A percentile compares a stretch with the other conserved stretches of the same genome.
These are phyloP conservation scores for Testicularia cyperi DNA, from an alignment of 1,284 basidiomycete species.

Conservation along the genomic window DNA sequence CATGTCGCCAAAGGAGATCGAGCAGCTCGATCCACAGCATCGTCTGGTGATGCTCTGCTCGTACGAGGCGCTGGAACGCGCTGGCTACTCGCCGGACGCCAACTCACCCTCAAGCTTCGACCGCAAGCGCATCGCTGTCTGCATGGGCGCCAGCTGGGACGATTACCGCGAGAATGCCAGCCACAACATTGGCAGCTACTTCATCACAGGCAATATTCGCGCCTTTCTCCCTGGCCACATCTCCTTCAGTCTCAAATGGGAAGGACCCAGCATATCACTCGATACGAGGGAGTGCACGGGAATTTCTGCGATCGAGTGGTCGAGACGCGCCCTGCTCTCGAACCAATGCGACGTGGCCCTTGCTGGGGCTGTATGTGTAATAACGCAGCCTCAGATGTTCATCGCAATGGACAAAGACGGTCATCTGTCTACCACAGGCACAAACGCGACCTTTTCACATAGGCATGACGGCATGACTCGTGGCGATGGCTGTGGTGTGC, in stretches of 20 bases:
- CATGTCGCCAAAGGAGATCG: conserved; percentile 42
- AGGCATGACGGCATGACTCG: conserved; percentile 34
- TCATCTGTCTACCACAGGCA: conserved; percentile 20
- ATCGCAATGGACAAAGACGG: conserved; percentile 42
- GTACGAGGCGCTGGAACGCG: conserved; percentile 37
- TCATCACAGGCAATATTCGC: conserved; percentile 44
- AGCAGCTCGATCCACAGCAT: conserved; percentile 44
- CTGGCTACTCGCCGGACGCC: conserved; percentile 28
- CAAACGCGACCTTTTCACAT: conserved; percentile 22
- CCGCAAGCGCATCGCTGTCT: conserved; percentile 31
- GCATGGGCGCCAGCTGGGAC: conserved; percentile 35
- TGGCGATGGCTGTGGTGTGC: conserved; percentile 38
- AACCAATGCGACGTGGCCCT: conserved; percentile 39
- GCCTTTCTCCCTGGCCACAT: conserved; percentile 40
- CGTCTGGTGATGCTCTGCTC: conserved; percentile 34
- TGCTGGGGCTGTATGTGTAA: conserved; percentile 29
- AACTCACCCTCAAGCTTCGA: conserved; percentile 33
- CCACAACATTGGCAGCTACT: conserved; percentile 39
- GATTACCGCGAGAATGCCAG: conserved; percentile 46
- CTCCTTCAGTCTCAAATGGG: conserved; percentile 30
- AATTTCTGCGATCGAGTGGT: conserved; percentile 30
- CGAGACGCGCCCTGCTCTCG: conserved; percentile 24
- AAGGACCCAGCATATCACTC: conserved; percentile 31
- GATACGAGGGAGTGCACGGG: conserved; percentile 35
- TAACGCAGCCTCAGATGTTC: conserved; percentile 40